phyloP scores from a whole-genome alignment of 2,329 filamentous ascomycete species.

The Myriosclerotinia duriaeana region DNA sequence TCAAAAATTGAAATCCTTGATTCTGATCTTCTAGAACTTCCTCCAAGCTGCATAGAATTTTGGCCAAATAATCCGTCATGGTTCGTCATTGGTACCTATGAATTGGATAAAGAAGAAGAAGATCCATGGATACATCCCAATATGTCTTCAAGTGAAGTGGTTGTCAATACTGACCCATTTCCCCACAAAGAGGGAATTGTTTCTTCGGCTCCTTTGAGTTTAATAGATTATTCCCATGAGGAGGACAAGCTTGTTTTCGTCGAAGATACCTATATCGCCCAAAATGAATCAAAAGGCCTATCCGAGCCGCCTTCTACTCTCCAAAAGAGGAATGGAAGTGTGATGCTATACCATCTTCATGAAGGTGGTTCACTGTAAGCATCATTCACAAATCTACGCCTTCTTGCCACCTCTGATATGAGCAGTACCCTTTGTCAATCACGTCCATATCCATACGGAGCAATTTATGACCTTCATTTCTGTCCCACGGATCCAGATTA shows the following conservation, averaged over 20 bases:
- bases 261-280: not conserved
- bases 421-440: conserved; percentile 58
- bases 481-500: conserved; percentile 56
- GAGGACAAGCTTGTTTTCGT: not conserved
- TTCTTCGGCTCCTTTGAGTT: conserved; percentile 14
- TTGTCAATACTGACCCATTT: conserved; percentile 10
- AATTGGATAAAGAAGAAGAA: conserved; percentile 56
- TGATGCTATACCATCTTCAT: conserved; percentile 48
- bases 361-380: conserved; percentile 19
- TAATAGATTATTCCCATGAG: conserved; percentile 14
- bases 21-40: conserved; percentile 54
- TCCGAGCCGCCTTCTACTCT: conserved; percentile 41
- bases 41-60: conserved; percentile 78
- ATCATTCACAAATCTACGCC: not conserved
- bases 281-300: not conserved
- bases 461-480: conserved; percentile 85
- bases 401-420: conserved; percentile 25
- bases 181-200: conserved; percentile 6
- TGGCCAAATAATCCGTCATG: conserved; percentile 58
- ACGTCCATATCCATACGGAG: conserved; percentile 59
- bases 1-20: conserved; percentile 21
- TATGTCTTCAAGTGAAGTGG: conserved; percentile 4
- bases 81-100: conserved; percentile 83
- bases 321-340: conserved; percentile 70
- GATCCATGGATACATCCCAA: conserved; percentile 26